Conservation (phyloP, 164 flowering plant genomes). For the Vitis rotundifolia region DNA sequence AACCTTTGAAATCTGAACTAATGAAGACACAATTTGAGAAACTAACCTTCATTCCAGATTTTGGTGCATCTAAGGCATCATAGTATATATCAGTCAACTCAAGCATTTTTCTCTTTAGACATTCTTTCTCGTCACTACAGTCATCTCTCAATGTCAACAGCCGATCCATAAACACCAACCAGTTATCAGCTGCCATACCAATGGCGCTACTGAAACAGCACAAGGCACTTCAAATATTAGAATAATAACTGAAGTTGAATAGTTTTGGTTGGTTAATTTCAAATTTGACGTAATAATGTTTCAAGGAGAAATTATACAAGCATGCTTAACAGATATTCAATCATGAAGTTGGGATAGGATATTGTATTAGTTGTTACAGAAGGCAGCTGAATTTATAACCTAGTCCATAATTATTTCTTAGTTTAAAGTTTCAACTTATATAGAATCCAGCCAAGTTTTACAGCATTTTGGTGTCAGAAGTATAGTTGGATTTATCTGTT, state of each 20-base stretch:
- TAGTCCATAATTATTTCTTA: neutral
- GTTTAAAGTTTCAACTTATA: neutral
- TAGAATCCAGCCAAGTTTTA: too few relatives aligned
- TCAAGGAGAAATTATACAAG: neutral
- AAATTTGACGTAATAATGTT: neutral
- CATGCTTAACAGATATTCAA: neutral
- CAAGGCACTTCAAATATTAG: constrained; percentile 11
- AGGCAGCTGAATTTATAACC: neutral
- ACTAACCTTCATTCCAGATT: constrained; percentile 66
- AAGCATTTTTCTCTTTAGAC: constrained; percentile 39
- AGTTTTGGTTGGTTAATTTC: too few relatives aligned
- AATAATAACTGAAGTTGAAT: too few relatives aligned
- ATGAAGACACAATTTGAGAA: neutral
- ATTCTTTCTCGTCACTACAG: constrained; percentile 34
- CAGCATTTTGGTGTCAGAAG: too few relatives aligned
- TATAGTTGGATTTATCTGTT: too few relatives aligned
- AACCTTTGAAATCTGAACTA: too few relatives aligned
- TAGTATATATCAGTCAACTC: constrained; percentile 69
- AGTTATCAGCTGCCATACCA: constrained; percentile 72
- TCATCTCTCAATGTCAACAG: constrained; percentile 50
- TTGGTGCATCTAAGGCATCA: constrained; percentile 87
- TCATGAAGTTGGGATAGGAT: neutral
- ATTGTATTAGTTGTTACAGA: neutral
- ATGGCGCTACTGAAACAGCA: constrained; percentile 38
- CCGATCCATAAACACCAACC: constrained; percentile 78